Conservation (phyloP, 2,329 filamentous ascomycete genomes). For the Claviceps arundinis region DNA sequence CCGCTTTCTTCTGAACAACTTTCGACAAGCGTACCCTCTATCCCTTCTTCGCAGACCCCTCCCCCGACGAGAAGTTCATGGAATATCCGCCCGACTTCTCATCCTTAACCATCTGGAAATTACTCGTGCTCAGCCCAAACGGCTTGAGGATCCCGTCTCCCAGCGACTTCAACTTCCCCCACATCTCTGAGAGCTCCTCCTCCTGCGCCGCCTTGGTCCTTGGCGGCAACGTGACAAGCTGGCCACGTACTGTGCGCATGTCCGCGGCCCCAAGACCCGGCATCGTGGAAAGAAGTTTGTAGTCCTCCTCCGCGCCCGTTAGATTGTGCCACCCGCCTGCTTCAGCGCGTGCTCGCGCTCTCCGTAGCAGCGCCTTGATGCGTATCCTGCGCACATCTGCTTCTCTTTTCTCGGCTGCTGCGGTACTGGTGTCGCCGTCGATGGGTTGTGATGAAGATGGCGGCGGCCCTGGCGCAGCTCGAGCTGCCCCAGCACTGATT, state of each 20-base stretch:
- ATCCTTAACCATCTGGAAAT: slow-evolving; percentile 89
- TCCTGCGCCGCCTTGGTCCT: slow-evolving; percentile 68
- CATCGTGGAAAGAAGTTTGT: slow-evolving; percentile 50
- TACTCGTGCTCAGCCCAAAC: slow-evolving; percentile 86
- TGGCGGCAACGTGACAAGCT: slow-evolving; percentile 52
- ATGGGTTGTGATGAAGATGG: not conserved
- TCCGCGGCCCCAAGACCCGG: slow-evolving; percentile 49
- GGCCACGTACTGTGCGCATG: slow-evolving; percentile 49
- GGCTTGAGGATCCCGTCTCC: slow-evolving; percentile 87
- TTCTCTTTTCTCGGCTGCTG: slow-evolving; percentile 12
- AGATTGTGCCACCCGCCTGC: slow-evolving; percentile 68
- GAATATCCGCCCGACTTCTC: slow-evolving; percentile 83
- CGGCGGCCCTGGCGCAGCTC: slow-evolving; percentile 27
- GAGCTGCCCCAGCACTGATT: slow-evolving; percentile 42
- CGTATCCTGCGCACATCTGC: slow-evolving; percentile 65
- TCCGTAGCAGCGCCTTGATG: slow-evolving; percentile 68
- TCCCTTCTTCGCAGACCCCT: slow-evolving; percentile 6
- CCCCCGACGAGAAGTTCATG: slow-evolving; percentile 60
- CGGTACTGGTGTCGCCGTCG: slow-evolving; percentile 4
- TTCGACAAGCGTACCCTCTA: not conserved
- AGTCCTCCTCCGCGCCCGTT: slow-evolving; percentile 67
- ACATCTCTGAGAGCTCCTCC: slow-evolving; percentile 87
- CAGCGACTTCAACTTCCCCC: slow-evolving; percentile 86
- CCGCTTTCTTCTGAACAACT: too few species aligned
- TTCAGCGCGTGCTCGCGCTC: slow-evolving; percentile 59